Evolutionary conservation across 306 rosid species (phyloP), one percentile per base, ranked within the genome.

Genomic region (Pterocarpus santalinus): DNA sequence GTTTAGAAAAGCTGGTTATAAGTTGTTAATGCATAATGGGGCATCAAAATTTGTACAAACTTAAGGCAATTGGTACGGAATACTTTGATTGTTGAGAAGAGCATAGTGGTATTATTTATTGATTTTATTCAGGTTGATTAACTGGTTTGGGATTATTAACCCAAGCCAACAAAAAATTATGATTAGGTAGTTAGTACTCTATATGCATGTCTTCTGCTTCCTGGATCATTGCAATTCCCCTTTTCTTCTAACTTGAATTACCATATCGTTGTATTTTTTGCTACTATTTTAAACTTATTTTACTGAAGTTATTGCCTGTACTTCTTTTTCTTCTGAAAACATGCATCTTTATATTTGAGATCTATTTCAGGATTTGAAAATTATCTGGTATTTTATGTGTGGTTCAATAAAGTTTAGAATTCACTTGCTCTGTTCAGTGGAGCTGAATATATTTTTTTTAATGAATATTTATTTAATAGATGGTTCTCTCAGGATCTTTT

Each of bases 381-480:
- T 57, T 52, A 17, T 30, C 15, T 81, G 72, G 75, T 75, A 81
- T 60, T 66, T 67, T 60, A 17, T 78, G 53, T 35, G 60, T 34
- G 74, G 73, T 49, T 77, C 13, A 76, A 14, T 74, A 2, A 67
- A 2, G 22, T 47, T 74, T 34, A 15, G n/a, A 68, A 47, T 62
- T 69, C 60, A 69, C 70, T 17, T 67, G 58, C 38, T 64, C 46
- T 44, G 73, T 39, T 60, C 32, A 15, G 66, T 69, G 38, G 68
- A 64, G 61, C 11, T 77, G 75, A 44, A 64, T 32, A 51, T 60
- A 28, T 69, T 16, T 75, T 16, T 17, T 4, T 0, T 62, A 12
- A 1, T 72, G 46, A 80, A 28, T 57, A 56, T 11, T 35, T 53
- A 32, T 22, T 22, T 22, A 22, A 9, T 16, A 5, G 64, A 17